These are phyloP conservation scores for Marchantia paleacea DNA, from an alignment of 225 moss, liverwort and hornwort genomes.

Conservation along the genomic window DNA sequence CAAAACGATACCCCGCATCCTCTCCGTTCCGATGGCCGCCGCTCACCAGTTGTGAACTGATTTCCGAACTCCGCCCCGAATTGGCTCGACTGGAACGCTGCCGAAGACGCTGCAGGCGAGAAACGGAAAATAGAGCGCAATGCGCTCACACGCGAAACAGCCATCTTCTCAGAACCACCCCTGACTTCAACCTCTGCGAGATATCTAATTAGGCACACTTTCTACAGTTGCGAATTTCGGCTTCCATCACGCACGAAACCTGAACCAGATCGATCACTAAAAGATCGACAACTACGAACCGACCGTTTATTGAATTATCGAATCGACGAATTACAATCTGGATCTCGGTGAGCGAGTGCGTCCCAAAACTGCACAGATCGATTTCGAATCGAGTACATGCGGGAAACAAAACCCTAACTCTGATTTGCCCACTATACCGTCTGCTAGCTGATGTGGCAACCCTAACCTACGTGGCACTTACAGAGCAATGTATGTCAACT, in stretches of 20 bases:
- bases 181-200: not conserved
- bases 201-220: not conserved
- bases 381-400: too few species aligned
- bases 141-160: conserved; percentile 14
- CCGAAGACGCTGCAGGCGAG: conserved; percentile 1
- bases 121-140: conserved; percentile 15
- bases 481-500: too few species aligned
- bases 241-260: conserved; percentile 14
- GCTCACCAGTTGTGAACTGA: not conserved
- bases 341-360: too few species aligned
- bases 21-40: not conserved
- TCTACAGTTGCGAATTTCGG: conserved; percentile 16
- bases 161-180: conserved; percentile 6
- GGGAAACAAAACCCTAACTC: too few species aligned
- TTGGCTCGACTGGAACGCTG: not conserved
- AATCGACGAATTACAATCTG: too few species aligned
- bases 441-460: too few species aligned
- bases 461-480: too few species aligned
- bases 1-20: not conserved
- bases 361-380: too few species aligned
- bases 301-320: not conserved
- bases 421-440: too few species aligned
- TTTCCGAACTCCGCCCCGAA: not conserved
- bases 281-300: too few species aligned
- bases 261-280: not conserved